Evolutionary conservation across 2,329 filamentous ascomycete genomes (phyloP).

Genomic region (Trichoderma sp.): DNA sequence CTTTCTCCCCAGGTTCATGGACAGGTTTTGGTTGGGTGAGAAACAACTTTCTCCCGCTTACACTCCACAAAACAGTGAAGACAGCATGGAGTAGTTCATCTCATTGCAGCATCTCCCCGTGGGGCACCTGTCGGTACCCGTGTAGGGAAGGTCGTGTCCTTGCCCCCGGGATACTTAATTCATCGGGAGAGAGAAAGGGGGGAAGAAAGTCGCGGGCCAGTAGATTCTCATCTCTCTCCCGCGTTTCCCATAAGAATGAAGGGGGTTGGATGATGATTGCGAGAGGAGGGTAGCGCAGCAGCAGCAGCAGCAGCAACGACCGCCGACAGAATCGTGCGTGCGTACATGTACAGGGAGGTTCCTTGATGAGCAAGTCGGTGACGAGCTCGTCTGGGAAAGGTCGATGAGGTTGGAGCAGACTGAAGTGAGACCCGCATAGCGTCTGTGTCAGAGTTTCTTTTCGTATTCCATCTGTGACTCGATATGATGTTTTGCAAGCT

Average conservation of each 20-base stretch:
- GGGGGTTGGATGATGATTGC: neutral
- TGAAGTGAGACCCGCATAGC: neutral
- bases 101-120: constrained; percentile 11
- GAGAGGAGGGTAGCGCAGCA: constrained; percentile 11
- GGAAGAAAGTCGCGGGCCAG: neutral
- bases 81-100: neutral
- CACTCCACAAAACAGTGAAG: neutral
- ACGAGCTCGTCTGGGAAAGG: neutral
- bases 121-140: neutral
- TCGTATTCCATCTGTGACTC: neutral
- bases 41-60: neutral
- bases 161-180: neutral
- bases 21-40: neutral
- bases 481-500: neutral
- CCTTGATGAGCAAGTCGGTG: neutral
- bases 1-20: neutral
- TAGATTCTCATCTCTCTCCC: neutral
- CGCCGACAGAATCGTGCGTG: constrained; percentile 2
- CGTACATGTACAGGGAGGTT: neutral
- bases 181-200: neutral
- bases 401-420: neutral
- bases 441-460: neutral
- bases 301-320: neutral
- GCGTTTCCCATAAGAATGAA: neutral
- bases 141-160: neutral